Evolutionary conservation across 192 early-diverging fungal genomes (phyloP), one percentile per base, ranked within the genome.

Genomic region (Coemansia sp.): DNA sequence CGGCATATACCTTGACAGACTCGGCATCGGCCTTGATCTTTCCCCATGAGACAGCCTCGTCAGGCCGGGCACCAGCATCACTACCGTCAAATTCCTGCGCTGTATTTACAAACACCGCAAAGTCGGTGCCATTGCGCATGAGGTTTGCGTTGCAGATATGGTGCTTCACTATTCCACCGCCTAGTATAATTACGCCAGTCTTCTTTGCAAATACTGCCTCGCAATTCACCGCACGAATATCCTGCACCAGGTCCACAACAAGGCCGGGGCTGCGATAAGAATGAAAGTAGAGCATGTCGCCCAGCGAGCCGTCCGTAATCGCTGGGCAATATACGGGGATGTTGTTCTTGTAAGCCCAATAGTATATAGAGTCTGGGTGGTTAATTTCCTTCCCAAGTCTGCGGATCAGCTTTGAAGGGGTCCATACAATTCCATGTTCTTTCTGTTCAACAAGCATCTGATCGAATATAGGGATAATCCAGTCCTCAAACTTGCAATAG

Each of bases 241-340:
- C 98, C 11, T 86, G 82, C 7, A 90, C 95, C 68, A 99, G 86
- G 70, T 99, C 98, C 48, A 99, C 85, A 26, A 98, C 86, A 47
- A 99, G 83, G 1, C 96, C 96, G 5, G 98, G 98, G 74, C 88
- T 97, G 71, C 90, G 92, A 86, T 89, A 99, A 16, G 94, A 93
- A 84, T 99, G 98, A 71, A 99, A 98, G 76, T 98, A 99, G 66
- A 99, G 92, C 98, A 99, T 98, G 73, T 99, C 98, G 11, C 98
- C 98, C 13, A 99, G 78, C 2, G 95, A 97, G 19, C 98, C 98
- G 63, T 99, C 98, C 2, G 98, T 99, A 41, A 99, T 74, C 1
- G 96, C 98, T 1, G 98, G 98, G 73, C 95, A 97, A 74, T 93
- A 99, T 5, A 98, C 93, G 1, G 98, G 98, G 62, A 99, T 98